A percentile compares a stretch with the other conserved stretches of the same genome.
These are phyloP conservation scores for Aspergillus japonicus DNA, from an alignment of 2,329 filamentous ascomycete species.

Conservation along the genomic window DNA sequence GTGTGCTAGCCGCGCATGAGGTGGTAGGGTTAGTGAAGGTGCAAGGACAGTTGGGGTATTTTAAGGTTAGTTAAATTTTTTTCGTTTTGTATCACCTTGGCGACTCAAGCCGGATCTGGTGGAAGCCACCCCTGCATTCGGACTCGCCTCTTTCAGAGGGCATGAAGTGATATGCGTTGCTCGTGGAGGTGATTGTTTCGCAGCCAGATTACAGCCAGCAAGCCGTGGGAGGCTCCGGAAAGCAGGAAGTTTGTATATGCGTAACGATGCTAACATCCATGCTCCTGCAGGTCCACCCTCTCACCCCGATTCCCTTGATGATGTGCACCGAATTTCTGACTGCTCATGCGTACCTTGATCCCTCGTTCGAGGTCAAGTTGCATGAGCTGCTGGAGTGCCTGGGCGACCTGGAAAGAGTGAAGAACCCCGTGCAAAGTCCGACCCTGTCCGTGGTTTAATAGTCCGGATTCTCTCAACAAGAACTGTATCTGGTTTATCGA, in stretches of 20 bases:
- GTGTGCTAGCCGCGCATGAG: slow-evolving; percentile 20
- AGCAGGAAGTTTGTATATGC: no score
- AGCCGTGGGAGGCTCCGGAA: no score
- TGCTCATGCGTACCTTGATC: slow-evolving; percentile 18
- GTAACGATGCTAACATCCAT: background rate
- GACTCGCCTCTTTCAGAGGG: no score
- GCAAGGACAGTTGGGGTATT: slow-evolving; percentile 21
- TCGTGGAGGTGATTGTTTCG: no score
- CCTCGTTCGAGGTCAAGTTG: slow-evolving; percentile 19
- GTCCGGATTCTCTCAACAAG: background rate
- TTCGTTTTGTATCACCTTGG: no score
- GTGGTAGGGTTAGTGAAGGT: slow-evolving; percentile 19
- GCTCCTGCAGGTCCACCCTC: slow-evolving; percentile 16
- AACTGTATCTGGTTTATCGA: no score
- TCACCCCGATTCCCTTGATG: slow-evolving; percentile 21
- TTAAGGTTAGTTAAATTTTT: slow-evolving; percentile 13
- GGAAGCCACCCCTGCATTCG: no score
- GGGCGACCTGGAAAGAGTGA: slow-evolving; percentile 20
- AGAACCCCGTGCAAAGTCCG: slow-evolving; percentile 16
- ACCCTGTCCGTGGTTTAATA: background rate
- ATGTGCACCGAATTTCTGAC: slow-evolving; percentile 24
- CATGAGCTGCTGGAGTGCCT: slow-evolving; percentile 18
- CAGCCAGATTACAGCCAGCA: no score
- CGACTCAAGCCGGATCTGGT: no score
- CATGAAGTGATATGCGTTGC: no score